These are phyloP conservation scores for Kazachstania viticola DNA, from an alignment of 805 yeast genomes.

Conservation along the genomic window DNA sequence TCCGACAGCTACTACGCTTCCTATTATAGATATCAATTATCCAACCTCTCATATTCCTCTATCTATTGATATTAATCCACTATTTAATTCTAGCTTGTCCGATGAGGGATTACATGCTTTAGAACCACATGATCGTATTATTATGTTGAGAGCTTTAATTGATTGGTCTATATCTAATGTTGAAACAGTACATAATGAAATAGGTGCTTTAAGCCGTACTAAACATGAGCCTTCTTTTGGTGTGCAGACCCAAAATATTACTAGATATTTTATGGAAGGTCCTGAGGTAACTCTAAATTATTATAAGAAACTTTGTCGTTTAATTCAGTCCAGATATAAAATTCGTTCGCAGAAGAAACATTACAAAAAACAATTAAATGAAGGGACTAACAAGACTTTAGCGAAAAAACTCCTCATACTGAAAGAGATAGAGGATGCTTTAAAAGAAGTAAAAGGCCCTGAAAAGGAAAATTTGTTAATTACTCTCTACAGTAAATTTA, in stretches of 20 bases:
- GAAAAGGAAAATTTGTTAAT: conserved; percentile 6
- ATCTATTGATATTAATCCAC: conserved; percentile 13
- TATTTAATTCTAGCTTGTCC: conserved; percentile 14
- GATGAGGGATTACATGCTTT: conserved; percentile 17
- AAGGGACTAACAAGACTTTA: conserved; percentile 8
- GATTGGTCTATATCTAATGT: conserved; percentile 20
- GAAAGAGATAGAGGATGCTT: conserved; percentile 11
- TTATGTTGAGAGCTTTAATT: conserved; percentile 14
- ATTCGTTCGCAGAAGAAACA: background rate
- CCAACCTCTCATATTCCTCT: background rate
- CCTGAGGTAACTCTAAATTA: conserved; percentile 11
- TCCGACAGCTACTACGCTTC: background rate
- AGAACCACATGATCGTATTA: conserved; percentile 17
- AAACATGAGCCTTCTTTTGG: conserved; percentile 22
- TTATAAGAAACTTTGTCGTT: conserved; percentile 17
- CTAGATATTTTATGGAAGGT: conserved; percentile 19
- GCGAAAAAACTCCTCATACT: conserved; percentile 12
- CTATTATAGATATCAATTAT: background rate
- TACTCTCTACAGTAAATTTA: conserved; percentile 19
- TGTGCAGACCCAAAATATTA: conserved; percentile 9
- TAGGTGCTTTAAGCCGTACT: conserved; percentile 16
- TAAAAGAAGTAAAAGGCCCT: conserved; percentile 7
- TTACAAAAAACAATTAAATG: conserved; percentile 7
- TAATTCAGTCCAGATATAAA: conserved; percentile 8
- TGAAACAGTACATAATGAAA: conserved; percentile 18